Percentiles rank a stretch among this genome's conserved stretches.
phyloP scores from a whole-genome alignment of 306 rosid species.

The Quercus ilex region DNA sequence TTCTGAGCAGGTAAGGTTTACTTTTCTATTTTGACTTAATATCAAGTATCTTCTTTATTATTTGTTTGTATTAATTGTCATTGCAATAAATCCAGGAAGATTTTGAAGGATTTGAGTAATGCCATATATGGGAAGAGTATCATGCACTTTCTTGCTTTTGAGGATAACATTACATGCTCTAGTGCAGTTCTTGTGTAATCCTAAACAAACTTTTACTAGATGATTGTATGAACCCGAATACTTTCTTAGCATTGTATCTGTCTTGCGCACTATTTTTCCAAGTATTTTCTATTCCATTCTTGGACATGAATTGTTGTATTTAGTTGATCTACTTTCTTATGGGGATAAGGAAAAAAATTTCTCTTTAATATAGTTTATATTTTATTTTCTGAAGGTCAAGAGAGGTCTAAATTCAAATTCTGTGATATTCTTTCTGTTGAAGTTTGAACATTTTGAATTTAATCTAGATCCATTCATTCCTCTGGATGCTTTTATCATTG shows the following conservation, averaged over 20 bases:
- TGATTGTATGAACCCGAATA: background rate
- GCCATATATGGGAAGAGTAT: conserved; percentile 7
- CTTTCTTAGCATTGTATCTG: background rate
- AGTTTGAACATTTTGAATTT: background rate
- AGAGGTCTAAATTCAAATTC: background rate
- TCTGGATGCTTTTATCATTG: background rate
- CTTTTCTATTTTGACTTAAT: conserved; percentile 13
- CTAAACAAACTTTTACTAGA: background rate
- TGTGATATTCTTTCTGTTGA: background rate
- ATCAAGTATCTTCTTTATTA: conserved; percentile 9
- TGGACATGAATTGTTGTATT: background rate
- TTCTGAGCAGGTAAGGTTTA: conserved; percentile 77
- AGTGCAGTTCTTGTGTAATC: background rate
- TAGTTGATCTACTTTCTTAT: background rate
- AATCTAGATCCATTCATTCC: background rate
- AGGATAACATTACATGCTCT: background rate
- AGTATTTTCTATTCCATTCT: background rate
- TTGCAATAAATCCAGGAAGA: conserved; percentile 6
- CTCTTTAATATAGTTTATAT: background rate
- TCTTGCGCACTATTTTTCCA: background rate
- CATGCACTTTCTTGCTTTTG: background rate
- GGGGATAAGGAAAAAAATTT: background rate
- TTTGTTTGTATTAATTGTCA: background rate
- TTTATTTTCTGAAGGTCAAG: background rate
- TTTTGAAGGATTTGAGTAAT: background rate